Percentiles rank a stretch among this genome's conserved stretches.
Conservation (phyloP, 2,329 filamentous ascomycete genomes). For the Sporothrix brasiliensis region DNA sequence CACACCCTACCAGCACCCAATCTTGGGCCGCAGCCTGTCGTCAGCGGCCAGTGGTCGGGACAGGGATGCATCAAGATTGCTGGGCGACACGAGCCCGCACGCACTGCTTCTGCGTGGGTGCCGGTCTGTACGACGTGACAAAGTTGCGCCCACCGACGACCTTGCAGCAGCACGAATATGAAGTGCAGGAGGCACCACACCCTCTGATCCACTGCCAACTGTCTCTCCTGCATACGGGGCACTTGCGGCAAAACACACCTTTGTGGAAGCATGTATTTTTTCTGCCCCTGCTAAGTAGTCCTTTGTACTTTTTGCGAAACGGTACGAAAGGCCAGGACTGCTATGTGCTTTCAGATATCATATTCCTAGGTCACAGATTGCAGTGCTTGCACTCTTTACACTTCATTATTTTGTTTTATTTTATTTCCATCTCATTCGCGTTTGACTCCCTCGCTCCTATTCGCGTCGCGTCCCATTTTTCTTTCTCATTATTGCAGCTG, state of each 20-base stretch:
- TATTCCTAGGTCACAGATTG: background rate
- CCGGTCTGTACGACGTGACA: slow-evolving; percentile 32
- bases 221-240: slow-evolving; percentile 31
- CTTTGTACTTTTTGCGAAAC: slow-evolving; percentile 31
- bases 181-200: slow-evolving; percentile 3
- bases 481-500: background rate
- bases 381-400: background rate
- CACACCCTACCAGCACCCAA: background rate
- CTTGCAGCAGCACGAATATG: slow-evolving; percentile 16
- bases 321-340: slow-evolving; percentile 6
- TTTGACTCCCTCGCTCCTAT: background rate
- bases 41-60: background rate
- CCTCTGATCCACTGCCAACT: slow-evolving; percentile 30
- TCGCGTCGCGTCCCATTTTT: background rate
- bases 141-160: background rate
- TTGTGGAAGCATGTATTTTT: slow-evolving; percentile 26
- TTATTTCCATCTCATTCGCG: background rate
- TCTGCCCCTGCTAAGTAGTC: slow-evolving; percentile 33
- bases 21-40: background rate
- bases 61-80: background rate
- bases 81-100: background rate
- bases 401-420: background rate
- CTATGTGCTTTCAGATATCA: slow-evolving; percentile 20
- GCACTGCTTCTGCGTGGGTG: background rate
- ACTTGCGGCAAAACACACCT: slow-evolving; percentile 3